phyloP scores from a whole-genome alignment of 306 rosid species.

The Fragaria vesca region DNA sequence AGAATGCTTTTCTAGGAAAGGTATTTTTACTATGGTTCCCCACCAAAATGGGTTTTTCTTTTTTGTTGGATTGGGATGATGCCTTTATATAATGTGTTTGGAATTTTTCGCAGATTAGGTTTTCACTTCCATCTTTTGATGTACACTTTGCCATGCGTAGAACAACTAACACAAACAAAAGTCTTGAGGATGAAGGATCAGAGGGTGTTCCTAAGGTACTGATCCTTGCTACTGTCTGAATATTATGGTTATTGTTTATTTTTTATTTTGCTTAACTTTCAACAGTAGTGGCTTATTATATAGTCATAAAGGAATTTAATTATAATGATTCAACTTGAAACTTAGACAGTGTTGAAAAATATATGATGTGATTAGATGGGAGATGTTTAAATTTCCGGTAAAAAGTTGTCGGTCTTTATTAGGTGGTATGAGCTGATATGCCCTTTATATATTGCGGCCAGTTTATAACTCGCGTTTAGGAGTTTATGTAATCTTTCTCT shows the following conservation, averaged over 20 bases:
- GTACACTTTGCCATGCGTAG: conserved; percentile 51
- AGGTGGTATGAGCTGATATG: not conserved
- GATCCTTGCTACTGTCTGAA: conserved; percentile 22
- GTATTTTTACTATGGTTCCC: conserved; percentile 35
- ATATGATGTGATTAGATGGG: not conserved
- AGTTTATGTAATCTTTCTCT: not conserved
- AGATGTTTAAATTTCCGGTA: not conserved
- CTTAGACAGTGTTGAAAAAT: not conserved
- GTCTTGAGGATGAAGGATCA: conserved; percentile 59
- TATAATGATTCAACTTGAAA: not conserved
- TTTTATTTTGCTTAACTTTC: not conserved
- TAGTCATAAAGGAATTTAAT: not conserved
- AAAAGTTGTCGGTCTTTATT: not conserved
- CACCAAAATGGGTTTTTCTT: not conserved
- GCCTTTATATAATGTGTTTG: conserved; percentile 26
- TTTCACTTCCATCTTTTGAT: conserved; percentile 71
- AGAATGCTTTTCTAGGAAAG: conserved; percentile 55
- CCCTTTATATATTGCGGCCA: not conserved
- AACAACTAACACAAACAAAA: conserved; percentile 37
- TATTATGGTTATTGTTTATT: not conserved
- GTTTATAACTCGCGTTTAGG: not conserved
- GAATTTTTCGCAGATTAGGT: conserved; percentile 63
- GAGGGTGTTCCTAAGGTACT: conserved; percentile 60
- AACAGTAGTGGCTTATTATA: not conserved
- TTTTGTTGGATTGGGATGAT: conserved; percentile 3